phyloP scores from a whole-genome alignment of 768 basidiomycete species.

The Boletus sensibilis region DNA sequence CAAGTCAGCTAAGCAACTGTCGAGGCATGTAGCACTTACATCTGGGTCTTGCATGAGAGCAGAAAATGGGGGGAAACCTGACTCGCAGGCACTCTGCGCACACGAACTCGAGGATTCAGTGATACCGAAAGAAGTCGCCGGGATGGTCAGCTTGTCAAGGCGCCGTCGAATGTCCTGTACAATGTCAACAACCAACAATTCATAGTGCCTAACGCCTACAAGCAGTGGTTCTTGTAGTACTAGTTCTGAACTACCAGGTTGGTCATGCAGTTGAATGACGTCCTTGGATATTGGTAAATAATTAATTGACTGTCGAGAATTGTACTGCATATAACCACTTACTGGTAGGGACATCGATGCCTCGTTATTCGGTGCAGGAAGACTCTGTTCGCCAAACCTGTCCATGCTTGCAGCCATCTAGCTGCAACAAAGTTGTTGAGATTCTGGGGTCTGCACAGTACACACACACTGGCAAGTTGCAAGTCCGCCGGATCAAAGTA shows the following conservation, averaged over 20 bases:
- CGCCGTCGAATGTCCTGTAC: slow-evolving; percentile 10
- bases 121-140: background rate
- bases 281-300: slow-evolving; percentile 11
- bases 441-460: background rate
- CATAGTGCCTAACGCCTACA: background rate
- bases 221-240: slow-evolving; percentile 2
- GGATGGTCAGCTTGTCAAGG: slow-evolving; percentile 16
- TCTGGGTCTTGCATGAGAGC: slow-evolving; percentile 6
- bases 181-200: background rate
- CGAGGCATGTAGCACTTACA: slow-evolving; percentile 4
- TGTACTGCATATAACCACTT: background rate
- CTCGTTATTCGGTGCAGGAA: background rate
- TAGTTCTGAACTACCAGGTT: background rate
- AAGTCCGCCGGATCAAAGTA: background rate
- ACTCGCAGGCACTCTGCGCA: slow-evolving; percentile 12
- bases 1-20: background rate
- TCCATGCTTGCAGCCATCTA: slow-evolving; percentile 2
- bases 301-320: background rate
- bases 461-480: background rate
- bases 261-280: slow-evolving; percentile 1
- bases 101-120: background rate
- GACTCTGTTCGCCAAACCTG: background rate
- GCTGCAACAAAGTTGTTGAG: background rate
- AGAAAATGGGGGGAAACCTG: slow-evolving; percentile 3
- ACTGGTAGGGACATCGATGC: slow-evolving; percentile 1